Evolutionary conservation across 495 filamentous ascomycete genomes (phyloP).

Genomic region (Chaetomium tenue): DNA sequence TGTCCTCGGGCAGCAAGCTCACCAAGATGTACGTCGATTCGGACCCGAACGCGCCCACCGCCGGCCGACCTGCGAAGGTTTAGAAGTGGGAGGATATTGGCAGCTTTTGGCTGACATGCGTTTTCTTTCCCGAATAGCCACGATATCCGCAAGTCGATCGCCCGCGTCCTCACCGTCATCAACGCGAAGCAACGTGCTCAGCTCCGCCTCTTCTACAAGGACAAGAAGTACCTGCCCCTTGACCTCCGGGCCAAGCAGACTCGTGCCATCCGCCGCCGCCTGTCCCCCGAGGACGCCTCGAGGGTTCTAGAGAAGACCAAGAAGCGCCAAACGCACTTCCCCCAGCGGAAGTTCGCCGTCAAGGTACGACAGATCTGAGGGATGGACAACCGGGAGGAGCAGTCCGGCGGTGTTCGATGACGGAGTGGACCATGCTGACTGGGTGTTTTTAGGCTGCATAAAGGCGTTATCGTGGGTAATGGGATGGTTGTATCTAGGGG

Average conservation of each 20-base stretch:
- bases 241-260: constrained; percentile 97
- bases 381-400: neutral
- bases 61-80: constrained; percentile 3
- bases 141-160: constrained; percentile 99
- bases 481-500: constrained; percentile 37
- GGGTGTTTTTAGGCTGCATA: constrained; percentile 29
- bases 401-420: neutral
- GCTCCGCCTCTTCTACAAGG: constrained; percentile 98
- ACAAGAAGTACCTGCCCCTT: constrained; percentile 97
- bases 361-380: constrained; percentile 65
- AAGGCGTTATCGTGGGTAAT: constrained; percentile 30
- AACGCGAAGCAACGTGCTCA: constrained; percentile 97
- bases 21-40: constrained; percentile 82
- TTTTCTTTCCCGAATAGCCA: constrained; percentile 56
- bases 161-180: constrained; percentile 96
- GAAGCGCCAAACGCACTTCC: constrained; percentile 95
- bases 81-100: constrained; percentile 17
- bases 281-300: constrained; percentile 84
- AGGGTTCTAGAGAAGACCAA: constrained; percentile 81
- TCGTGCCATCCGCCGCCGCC: constrained; percentile 86
- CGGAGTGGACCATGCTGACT: constrained; percentile 28
- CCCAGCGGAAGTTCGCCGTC: constrained; percentile 95
- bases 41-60: constrained; percentile 8
- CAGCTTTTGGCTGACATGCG: constrained; percentile 25
- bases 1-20: constrained; percentile 87